Conservation (phyloP, 495 filamentous ascomycete species). For the Daldinia loculata region DNA sequence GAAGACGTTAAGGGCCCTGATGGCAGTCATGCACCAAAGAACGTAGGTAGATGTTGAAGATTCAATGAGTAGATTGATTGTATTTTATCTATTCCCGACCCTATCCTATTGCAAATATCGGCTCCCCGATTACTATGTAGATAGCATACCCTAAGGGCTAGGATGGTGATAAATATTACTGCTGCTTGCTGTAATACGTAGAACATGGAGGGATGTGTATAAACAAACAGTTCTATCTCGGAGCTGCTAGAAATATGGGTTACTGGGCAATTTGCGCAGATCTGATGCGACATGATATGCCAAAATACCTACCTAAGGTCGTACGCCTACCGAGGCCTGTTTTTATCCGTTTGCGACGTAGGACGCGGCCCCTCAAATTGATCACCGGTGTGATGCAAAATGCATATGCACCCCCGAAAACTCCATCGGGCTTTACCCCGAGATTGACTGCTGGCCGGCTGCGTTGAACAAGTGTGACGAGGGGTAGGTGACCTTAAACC, state of each 20-base stretch:
- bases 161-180: not conserved
- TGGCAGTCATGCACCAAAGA: not conserved
- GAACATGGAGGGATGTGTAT: not conserved
- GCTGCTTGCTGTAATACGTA: not conserved
- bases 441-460: not conserved
- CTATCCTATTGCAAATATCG: not conserved
- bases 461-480: not conserved
- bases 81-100: not conserved
- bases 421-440: not conserved
- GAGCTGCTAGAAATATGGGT: not conserved
- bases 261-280: not conserved
- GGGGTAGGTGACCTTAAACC: not conserved
- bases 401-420: not conserved
- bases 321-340: not conserved
- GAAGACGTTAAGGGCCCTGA: not conserved
- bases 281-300: not conserved
- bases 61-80: not conserved
- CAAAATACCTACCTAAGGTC: not conserved
- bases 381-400: not conserved
- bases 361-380: not conserved
- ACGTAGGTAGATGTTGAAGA: not conserved
- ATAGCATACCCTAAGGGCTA: not conserved
- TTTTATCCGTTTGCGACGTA: not conserved
- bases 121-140: not conserved
- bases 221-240: not conserved